phyloP scores from a whole-genome alignment of 2,329 filamentous ascomycete species.

The Lecanicillium sp. region DNA sequence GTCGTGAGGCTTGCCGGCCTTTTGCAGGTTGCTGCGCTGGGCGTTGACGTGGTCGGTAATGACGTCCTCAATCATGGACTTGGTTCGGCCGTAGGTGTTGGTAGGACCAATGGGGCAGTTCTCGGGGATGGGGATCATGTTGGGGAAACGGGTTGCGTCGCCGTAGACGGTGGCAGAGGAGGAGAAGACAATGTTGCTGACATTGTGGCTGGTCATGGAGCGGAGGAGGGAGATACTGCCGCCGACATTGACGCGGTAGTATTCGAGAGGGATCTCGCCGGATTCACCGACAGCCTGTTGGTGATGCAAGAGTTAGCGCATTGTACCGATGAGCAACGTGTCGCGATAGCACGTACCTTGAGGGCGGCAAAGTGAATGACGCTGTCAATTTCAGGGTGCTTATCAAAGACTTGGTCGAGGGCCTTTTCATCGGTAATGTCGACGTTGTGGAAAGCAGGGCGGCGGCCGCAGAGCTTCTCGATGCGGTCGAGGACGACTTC shows the following conservation, averaged over 20 bases:
- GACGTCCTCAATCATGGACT: constrained; percentile 82
- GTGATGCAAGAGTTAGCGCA: constrained; percentile 11
- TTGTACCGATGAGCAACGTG: background rate
- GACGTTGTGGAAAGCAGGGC: constrained; percentile 73
- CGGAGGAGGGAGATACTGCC: constrained; percentile 82
- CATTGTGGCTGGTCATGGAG: constrained; percentile 82
- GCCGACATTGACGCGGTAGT: constrained; percentile 94
- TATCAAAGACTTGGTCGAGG: constrained; percentile 79
- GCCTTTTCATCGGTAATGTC: constrained; percentile 82
- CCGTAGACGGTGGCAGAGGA: constrained; percentile 97
- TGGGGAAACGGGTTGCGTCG: constrained; percentile 87
- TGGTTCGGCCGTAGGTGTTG: constrained; percentile 96
- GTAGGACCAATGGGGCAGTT: constrained; percentile 92
- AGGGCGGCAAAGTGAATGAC: constrained; percentile 98
- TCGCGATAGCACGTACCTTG: constrained; percentile 55
- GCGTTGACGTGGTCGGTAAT: constrained; percentile 88
- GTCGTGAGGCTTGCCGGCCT: constrained; percentile 66
- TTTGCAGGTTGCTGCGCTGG: constrained; percentile 73
- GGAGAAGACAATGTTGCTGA: constrained; percentile 96
- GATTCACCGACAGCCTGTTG: constrained; percentile 91
- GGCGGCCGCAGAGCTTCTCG: constrained; percentile 84
- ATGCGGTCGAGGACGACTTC: constrained; percentile 88
- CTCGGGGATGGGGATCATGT: constrained; percentile 99
- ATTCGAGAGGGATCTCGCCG: constrained; percentile 86
- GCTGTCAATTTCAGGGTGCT: constrained; percentile 89